Base-by-base conservation (phyloP, 2,329 filamentous ascomycete genomes). In the Xylariaceae sp. region DNA sequence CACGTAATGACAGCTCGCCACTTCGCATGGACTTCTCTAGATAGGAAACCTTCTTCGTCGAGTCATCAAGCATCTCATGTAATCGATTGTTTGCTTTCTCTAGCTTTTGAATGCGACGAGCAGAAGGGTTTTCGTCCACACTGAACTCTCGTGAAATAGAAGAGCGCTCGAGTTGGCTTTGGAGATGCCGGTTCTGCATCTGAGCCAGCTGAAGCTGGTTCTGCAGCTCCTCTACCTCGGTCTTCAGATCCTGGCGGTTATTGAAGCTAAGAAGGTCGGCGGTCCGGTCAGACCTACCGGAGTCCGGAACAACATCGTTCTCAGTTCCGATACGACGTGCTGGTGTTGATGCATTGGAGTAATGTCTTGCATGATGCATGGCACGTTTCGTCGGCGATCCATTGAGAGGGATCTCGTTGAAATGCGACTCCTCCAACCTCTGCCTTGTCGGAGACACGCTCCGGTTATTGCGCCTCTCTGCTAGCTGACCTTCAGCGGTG, bases 61-160 rank as follows among this genome's bases (percentile, higher is more conserved):
- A 96, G 70, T 96, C 91, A 70, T 97, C 92, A 4, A 97, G 85
- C 81, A 95, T 89, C 60, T 95, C 90, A 66, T 97, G 92, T 11
- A 97, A 80, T 54, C 91, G 85, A 70, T 82, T 91, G 72, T 97
- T 97, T 68, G 89, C 92, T 63, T 90, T 85, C 72, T 97, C 92
- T 4, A 97, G 80, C 73, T 96, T 92, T 68, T 95, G 88, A 65
- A 96, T 86, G 12, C 94, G 85, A 52, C 86, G 81, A 47, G 88
- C 70, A 1, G 89, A 92, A 1, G 89, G 89, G 62, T 86, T 92
- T 44, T 94, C 86, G 41, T 92, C 87, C 54, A 84, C 75, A 32
- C 77, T 83, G 37, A 74, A 71, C 54, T 88, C 86, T 29, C 80
- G 80, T 4, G 73, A 73, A 2, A 86, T 83, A 0, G 83, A 85